Base-by-base conservation (phyloP, 495 filamentous ascomycete genomes). In the Cercophora samala region DNA sequence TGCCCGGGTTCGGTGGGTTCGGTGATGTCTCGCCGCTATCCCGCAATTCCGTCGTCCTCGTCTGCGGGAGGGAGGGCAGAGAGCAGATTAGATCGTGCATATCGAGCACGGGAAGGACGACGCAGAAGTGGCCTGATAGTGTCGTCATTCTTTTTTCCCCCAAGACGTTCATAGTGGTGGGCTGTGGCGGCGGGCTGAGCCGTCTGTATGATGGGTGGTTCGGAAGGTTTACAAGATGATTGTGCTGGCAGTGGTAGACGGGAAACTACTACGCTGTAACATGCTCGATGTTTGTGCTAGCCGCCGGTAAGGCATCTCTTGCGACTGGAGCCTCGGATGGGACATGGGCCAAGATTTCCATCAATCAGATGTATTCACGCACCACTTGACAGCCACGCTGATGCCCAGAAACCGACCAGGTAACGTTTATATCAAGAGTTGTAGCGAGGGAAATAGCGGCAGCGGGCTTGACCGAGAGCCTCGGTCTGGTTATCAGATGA, bases 111-210 rank as follows among this genome's bases (percentile, higher is more conserved):
- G 24, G 22, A 29, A 9, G 37, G 46, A 63, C 18, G 8, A 25
- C 8, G 29, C 37, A 46, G 25, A 63, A 67, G 63, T 73, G 68
- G 71, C 46, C 71, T 70, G 71, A 73, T 68, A 4, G 64, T 73
- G 66, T 64, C 71, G 71, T 73, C 71, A 70, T 68, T n/a, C 13
- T 11, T 13, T 46, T 46, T 46, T 17, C 6, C 9, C 13, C 13
- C 37, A 46, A 46, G 15, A 17, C 6, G 8, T 46, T 46, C 13
- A 46, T 17, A 18, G 3, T 46, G 26, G 26, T 29, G 4, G 26
- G 26, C 1, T 29, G 37, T 46, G 15, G 37, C 37, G 13, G 37
- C 37, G 37, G 37, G 9, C 37, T 46, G 37, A 46, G 37, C 37
- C 37, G 37, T 46, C 37, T 4, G 29, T 32, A 32, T 32, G 29